phyloP scores from a whole-genome alignment of 306 rosid genomes.

The Rosa rugosa region DNA sequence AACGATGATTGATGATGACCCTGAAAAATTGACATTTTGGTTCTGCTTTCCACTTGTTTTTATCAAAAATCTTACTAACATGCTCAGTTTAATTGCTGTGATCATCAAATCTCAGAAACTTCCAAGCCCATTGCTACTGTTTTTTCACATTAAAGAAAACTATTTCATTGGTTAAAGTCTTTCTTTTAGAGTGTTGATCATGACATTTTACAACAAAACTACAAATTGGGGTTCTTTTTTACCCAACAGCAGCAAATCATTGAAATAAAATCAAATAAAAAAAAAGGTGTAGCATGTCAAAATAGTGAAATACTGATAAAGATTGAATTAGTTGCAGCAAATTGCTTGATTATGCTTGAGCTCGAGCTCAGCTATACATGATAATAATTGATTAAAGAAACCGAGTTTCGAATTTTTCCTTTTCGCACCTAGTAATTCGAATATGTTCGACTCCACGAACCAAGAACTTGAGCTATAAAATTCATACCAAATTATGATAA shows the following conservation, averaged over 20 bases:
- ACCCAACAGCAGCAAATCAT: neutral
- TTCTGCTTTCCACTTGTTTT: neutral
- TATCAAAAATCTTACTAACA: neutral
- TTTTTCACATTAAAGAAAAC: neutral
- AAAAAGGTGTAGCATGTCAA: neutral
- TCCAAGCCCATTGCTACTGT: neutral
- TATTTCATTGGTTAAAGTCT: neutral
- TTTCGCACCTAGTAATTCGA: too few relatives aligned
- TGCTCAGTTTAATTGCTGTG: neutral
- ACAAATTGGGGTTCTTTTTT: neutral
- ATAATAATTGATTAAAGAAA: neutral
- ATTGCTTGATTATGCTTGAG: neutral
- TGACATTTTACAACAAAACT: neutral
- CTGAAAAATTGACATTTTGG: neutral
- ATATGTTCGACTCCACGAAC: neutral
- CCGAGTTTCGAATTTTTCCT: too few relatives aligned
- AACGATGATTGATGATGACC: conserved; percentile 2
- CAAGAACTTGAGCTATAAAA: neutral
- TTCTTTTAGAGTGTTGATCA: neutral
- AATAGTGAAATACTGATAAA: neutral
- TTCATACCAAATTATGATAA: neutral
- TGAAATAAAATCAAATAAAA: neutral
- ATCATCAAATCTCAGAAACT: neutral
- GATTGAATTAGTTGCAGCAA: neutral
- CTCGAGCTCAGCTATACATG: neutral